Conservation (phyloP, 108 stramenopile genomes). For the Nannochloropsis gaditana region DNA sequence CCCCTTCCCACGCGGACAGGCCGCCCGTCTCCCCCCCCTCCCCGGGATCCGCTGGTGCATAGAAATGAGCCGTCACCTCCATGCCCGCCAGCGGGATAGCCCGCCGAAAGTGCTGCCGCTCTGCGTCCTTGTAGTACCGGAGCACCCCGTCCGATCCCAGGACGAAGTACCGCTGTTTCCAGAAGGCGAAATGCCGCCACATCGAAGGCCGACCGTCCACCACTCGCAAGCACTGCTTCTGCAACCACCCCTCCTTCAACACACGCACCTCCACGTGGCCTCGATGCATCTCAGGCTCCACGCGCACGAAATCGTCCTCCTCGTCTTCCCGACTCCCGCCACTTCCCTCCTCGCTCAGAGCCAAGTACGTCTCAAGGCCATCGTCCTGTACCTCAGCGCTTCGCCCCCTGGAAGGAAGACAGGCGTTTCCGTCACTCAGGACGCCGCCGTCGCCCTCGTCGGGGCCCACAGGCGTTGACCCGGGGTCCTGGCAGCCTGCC, state of each 20-base stretch:
- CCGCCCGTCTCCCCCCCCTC: background rate
- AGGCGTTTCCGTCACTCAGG: too few species aligned
- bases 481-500: too few species aligned
- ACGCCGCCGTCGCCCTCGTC: too few species aligned
- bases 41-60: slow-evolving; percentile 5
- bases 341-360: background rate
- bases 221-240: background rate
- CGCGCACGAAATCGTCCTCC: slow-evolving; percentile 3
- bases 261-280: slow-evolving; percentile 7
- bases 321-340: background rate
- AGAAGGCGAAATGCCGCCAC: background rate
- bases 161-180: slow-evolving; percentile 13
- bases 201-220: background rate
- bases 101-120: background rate
- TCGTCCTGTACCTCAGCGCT: background rate
- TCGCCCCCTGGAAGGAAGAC: too few species aligned
- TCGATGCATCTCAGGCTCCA: slow-evolving; percentile 13
- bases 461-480: too few species aligned
- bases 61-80: background rate
- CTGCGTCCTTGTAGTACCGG: background rate
- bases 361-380: background rate
- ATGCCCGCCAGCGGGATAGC: background rate
- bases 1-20: background rate
- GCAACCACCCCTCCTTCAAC: slow-evolving; percentile 10
- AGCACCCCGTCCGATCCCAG: background rate